These are phyloP conservation scores for Tuber calosporum DNA, from an alignment of 495 filamentous ascomycete genomes.

Conservation along the genomic window DNA sequence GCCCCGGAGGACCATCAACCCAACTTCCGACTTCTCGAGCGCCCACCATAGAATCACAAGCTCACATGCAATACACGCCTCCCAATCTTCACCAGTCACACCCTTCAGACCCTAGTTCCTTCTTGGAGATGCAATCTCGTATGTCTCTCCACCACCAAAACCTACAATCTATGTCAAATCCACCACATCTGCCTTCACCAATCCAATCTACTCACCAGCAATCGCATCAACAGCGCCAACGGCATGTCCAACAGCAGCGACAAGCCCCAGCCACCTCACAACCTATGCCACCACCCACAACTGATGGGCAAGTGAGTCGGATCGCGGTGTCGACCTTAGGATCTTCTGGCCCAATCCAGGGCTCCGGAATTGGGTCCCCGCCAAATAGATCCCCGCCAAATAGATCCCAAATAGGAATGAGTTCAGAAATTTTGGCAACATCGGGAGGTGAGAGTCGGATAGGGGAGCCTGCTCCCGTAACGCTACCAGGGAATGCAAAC, in stretches of 20 bases:
- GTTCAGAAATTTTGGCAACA: conserved; percentile 2
- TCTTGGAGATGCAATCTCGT: background rate
- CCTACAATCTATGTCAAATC: background rate
- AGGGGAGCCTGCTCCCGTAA: background rate
- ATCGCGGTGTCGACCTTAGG: background rate
- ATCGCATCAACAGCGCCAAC: conserved; percentile 20
- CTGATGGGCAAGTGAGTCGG: background rate
- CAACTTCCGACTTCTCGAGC: conserved; percentile 27
- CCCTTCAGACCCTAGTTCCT: background rate
- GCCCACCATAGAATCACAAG: conserved; percentile 20
- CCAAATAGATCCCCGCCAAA: background rate
- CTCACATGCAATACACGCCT: conserved; percentile 31
- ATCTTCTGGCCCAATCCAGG: background rate
- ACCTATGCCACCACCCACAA: conserved; percentile 30
- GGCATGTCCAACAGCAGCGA: conserved; percentile 29
- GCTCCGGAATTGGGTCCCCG: background rate
- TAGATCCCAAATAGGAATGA: background rate
- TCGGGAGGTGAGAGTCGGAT: background rate
- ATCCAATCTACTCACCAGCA: conserved; percentile 24
- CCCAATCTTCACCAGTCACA: conserved; percentile 23
- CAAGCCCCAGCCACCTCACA: conserved; percentile 29
- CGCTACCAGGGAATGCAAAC: background rate
- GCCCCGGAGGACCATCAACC: conserved; percentile 17
- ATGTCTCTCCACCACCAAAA: conserved; percentile 2
- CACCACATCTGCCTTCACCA: conserved; percentile 15